These are phyloP conservation scores for Ormosia emarginata DNA, from an alignment of 306 rosid genomes.

Conservation along the genomic window DNA sequence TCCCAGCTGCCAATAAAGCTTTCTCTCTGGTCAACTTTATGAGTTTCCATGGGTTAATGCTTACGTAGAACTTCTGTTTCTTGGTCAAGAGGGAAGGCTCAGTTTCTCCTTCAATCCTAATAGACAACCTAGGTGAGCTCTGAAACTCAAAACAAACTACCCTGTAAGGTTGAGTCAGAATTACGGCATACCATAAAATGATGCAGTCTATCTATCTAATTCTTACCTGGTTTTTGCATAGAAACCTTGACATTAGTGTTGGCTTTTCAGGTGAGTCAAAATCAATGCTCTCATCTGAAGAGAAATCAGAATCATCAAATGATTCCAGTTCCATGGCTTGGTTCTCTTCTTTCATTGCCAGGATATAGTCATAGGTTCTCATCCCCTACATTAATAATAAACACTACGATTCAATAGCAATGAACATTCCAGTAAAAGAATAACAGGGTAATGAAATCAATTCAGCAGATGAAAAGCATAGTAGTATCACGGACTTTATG, in stretches of 20 bases:
- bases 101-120: constrained; percentile 72
- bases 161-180: constrained; percentile 5
- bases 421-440: neutral
- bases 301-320: constrained; percentile 64
- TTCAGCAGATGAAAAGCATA: neutral
- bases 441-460: neutral
- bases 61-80: constrained; percentile 62
- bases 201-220: constrained; percentile 9
- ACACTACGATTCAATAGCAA: constrained; percentile 16
- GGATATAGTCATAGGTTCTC: constrained; percentile 89
- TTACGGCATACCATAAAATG: neutral
- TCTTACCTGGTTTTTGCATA: constrained; percentile 60
- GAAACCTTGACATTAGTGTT: constrained; percentile 58
- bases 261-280: constrained; percentile 86
- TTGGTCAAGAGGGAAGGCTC: constrained; percentile 41
- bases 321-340: constrained; percentile 61
- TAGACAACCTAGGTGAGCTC: constrained; percentile 65
- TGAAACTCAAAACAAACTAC: constrained; percentile 37
- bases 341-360: constrained; percentile 89
- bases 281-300: constrained; percentile 77
- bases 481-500: neutral
- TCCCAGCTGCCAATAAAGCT: constrained; percentile 74
- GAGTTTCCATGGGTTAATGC: constrained; percentile 87
- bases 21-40: constrained; percentile 78
- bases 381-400: constrained; percentile 60